Evolutionary conservation across 1,284 basidiomycete species (phyloP).

Genomic region (Sparassis latifolia): DNA sequence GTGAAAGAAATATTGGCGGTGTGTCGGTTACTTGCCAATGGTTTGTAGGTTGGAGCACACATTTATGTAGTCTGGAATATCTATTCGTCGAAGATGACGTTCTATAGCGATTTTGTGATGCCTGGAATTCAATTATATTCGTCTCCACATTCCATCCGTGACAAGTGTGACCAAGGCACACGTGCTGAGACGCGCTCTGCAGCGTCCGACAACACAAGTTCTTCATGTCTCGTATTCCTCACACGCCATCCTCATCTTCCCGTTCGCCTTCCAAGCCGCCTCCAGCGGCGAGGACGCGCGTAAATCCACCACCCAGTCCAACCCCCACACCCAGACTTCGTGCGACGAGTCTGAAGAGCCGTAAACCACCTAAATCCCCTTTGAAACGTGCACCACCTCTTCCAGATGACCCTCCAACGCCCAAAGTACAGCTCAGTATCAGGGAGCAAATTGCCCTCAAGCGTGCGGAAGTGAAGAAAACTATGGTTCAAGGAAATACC

Average conservation of each 20-base stretch:
- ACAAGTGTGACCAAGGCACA: neutral
- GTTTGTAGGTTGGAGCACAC: no score
- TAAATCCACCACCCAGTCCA: slow-evolving; percentile 11
- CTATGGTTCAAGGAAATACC: slow-evolving; percentile 20
- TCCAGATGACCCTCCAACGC: slow-evolving; percentile 19
- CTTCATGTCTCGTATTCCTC: slow-evolving; percentile 45
- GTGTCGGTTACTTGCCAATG: no score
- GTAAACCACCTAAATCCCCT: slow-evolving; percentile 14
- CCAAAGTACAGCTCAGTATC: slow-evolving; percentile 44
- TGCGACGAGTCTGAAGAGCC: slow-evolving; percentile 13
- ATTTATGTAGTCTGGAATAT: no score
- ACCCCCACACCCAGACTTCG: slow-evolving; percentile 7
- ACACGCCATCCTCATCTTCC: slow-evolving; percentile 35
- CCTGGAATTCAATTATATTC: no score
- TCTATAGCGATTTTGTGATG: no score
- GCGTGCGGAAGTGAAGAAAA: slow-evolving; percentile 67
- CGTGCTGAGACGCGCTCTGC: slow-evolving; percentile 4
- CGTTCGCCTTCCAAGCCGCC: slow-evolving; percentile 23
- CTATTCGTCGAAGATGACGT: no score
- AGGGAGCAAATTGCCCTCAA: slow-evolving; percentile 70
- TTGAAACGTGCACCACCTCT: slow-evolving; percentile 9
- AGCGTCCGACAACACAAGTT: neutral
- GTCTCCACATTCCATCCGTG: no score
- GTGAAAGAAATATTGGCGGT: no score
- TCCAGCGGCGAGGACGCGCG: slow-evolving; percentile 15